These are phyloP conservation scores for Metarhizium album DNA, from an alignment of 2,329 filamentous ascomycete genomes.

Conservation along the genomic window DNA sequence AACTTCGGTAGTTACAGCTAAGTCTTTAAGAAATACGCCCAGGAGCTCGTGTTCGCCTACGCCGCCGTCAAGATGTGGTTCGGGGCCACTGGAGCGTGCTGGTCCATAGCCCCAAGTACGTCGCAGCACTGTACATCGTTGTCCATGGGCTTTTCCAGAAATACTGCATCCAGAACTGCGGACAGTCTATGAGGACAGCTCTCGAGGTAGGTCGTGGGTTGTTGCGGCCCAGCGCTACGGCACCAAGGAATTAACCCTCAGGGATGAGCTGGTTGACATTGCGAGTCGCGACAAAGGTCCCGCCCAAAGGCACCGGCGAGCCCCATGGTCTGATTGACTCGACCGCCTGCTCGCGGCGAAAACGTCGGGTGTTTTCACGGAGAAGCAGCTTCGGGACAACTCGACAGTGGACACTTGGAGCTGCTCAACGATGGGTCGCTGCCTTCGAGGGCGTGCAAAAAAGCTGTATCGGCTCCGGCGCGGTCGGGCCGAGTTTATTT, in stretches of 20 bases:
- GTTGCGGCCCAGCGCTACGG: too few relatives aligned
- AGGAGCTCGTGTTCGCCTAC: conserved; percentile 23
- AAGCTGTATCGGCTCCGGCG: neutral
- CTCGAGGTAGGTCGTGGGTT: conserved; percentile 15
- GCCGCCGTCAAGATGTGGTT: conserved; percentile 40
- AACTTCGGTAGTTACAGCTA: too few relatives aligned
- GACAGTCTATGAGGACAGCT: conserved; percentile 18
- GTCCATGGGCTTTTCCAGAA: conserved; percentile 24
- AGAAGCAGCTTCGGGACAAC: conserved; percentile 29
- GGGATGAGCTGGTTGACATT: too few relatives aligned
- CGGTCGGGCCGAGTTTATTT: neutral
- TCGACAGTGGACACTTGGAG: conserved; percentile 28
- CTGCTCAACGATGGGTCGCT: conserved; percentile 5
- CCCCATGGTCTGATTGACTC: neutral
- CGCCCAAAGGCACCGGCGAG: neutral
- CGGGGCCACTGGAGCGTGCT: conserved; percentile 38
- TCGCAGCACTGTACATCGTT: conserved; percentile 26
- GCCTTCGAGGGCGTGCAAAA: neutral
- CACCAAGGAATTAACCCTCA: too few relatives aligned
- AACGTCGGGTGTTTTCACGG: conserved; percentile 15
- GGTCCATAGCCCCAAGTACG: conserved; percentile 30
- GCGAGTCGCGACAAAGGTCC: conserved; percentile 10
- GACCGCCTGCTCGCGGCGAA: conserved; percentile 9
- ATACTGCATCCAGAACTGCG: conserved; percentile 25
- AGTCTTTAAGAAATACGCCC: conserved; percentile 28